A percentile compares a stretch with the other conserved stretches of the same genome.
Evolutionary conservation across 768 basidiomycete species (phyloP).

Genomic region (Psilocybe tampanensis): DNA sequence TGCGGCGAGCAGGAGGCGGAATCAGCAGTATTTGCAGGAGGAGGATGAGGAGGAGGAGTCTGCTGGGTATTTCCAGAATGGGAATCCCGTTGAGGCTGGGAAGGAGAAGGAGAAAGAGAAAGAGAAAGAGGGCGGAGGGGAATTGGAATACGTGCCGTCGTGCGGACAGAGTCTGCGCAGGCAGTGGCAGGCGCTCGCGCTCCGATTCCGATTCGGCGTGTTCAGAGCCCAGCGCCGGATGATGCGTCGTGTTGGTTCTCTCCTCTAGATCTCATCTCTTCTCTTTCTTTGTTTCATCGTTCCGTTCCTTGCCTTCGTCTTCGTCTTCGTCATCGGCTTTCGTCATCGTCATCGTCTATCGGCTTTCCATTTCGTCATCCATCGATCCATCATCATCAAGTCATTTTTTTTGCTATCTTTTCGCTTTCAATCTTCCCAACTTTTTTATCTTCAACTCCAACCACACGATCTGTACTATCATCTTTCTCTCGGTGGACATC

Average conservation of each 20-base stretch:
- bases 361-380: neutral
- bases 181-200: conserved; percentile 63
- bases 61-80: neutral
- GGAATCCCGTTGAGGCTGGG: neutral
- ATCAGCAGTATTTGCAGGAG: too few relatives aligned
- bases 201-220: conserved; percentile 57
- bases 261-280: neutral
- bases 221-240: conserved; percentile 48
- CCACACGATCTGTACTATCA: too few relatives aligned
- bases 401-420: too few relatives aligned
- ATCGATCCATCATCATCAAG: neutral
- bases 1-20: neutral
- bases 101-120: neutral
- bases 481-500: too few relatives aligned
- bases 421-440: too few relatives aligned
- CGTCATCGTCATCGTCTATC: neutral
- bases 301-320: too few relatives aligned
- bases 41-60: too few relatives aligned
- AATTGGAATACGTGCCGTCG: conserved; percentile 48
- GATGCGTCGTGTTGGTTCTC: conserved; percentile 30
- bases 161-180: conserved; percentile 54
- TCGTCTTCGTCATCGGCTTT: neutral
- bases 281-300: neutral
- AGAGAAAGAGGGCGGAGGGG: neutral
- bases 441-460: too few relatives aligned